Evolutionary conservation across 805 yeast species (phyloP).

Genomic region (Myxozyma nipponensis): DNA sequence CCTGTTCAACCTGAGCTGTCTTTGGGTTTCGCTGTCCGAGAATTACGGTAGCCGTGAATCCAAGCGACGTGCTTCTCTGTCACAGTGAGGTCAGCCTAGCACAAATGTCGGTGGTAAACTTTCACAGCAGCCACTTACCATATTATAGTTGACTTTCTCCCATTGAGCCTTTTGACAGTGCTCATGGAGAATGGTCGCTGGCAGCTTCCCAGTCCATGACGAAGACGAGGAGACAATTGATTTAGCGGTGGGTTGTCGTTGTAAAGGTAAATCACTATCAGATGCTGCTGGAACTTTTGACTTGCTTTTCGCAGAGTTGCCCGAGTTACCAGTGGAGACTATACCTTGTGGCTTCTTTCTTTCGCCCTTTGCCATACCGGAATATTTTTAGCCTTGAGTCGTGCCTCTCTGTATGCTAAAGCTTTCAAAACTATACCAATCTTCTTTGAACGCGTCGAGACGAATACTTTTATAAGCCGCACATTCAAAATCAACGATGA

Average conservation of each 20-base stretch:
- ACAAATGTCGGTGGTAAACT: too few relatives aligned
- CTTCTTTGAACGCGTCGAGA: too few relatives aligned
- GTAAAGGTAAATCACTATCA: constrained; percentile 15
- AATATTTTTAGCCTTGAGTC: too few relatives aligned
- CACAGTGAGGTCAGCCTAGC: neutral
- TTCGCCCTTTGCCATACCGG: constrained; percentile 22
- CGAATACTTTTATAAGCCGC: too few relatives aligned
- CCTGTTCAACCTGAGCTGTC: constrained; percentile 59
- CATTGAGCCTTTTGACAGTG: constrained; percentile 84
- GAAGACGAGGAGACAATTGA: constrained; percentile 57
- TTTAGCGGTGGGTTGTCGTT: constrained; percentile 27
- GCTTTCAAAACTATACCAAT: too few relatives aligned
- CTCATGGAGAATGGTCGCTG: constrained; percentile 80
- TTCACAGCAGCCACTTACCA: too few relatives aligned
- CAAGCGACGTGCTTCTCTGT: constrained; percentile 43
- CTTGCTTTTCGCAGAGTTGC: constrained; percentile 14
- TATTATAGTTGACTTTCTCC: constrained; percentile 79
- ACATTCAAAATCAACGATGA: too few relatives aligned
- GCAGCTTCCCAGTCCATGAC: constrained; percentile 94
- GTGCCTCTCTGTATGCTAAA: too few relatives aligned
- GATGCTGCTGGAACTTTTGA: constrained; percentile 4
- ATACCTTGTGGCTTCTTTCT: constrained; percentile 20
- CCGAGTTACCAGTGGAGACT: constrained; percentile 21
- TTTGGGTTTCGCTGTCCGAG: constrained; percentile 77
- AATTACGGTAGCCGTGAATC: constrained; percentile 62